phyloP scores from a whole-genome alignment of 805 yeast species.

The Pichia pseudocactophila region DNA sequence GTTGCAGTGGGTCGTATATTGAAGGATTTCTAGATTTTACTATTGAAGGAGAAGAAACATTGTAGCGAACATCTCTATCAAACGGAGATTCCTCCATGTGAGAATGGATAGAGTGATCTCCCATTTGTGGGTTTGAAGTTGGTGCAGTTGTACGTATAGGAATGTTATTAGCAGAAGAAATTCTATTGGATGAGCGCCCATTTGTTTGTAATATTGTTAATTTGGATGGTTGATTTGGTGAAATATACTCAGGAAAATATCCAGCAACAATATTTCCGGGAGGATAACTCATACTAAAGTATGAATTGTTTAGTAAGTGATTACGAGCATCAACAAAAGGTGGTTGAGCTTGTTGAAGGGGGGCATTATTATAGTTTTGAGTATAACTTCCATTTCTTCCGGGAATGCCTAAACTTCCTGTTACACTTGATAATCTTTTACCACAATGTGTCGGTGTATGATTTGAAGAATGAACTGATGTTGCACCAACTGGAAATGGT shows the following conservation, averaged over 20 bases:
- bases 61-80: slow-evolving; percentile 26
- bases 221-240: slow-evolving; percentile 1
- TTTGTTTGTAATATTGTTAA: not conserved
- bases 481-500: not conserved
- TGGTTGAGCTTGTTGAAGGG: slow-evolving; percentile 1
- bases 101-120: not conserved
- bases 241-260: slow-evolving; percentile 9
- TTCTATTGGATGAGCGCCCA: not conserved
- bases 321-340: slow-evolving; percentile 13
- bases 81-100: slow-evolving; percentile 16
- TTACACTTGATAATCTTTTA: not conserved
- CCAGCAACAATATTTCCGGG: not conserved
- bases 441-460: too few relatives aligned
- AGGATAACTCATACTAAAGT: slow-evolving; percentile 5
- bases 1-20: slow-evolving; percentile 29
- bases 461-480: not conserved
- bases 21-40: slow-evolving; percentile 31
- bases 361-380: not conserved
- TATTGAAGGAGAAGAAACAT: slow-evolving; percentile 16
- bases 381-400: slow-evolving; percentile 1
- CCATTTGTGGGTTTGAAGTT: slow-evolving; percentile 10
- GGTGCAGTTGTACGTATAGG: not conserved
- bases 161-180: not conserved
- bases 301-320: slow-evolving; percentile 14
- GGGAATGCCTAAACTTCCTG: not conserved